phyloP scores from a whole-genome alignment of 495 filamentous ascomycete species.

The Penicillium ochrochloron region DNA sequence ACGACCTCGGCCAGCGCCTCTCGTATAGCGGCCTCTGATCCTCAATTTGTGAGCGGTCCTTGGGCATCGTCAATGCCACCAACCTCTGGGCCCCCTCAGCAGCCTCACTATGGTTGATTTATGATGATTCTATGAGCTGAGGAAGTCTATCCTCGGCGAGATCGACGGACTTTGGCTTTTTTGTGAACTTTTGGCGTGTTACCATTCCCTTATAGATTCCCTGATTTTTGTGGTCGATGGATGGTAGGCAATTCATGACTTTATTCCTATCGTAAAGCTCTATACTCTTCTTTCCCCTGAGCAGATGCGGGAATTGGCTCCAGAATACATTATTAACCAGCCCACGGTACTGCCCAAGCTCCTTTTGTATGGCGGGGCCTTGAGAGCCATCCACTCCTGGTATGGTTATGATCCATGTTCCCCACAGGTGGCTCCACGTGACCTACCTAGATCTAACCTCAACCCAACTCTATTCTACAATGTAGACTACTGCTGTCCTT shows the following conservation, averaged over 20 bases:
- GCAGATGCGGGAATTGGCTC: background rate
- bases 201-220: background rate
- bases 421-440: background rate
- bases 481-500: too few relatives aligned
- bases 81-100: constrained; percentile 10
- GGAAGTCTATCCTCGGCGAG: background rate
- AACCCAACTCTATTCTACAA: background rate
- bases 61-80: constrained; percentile 30
- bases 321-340: too few relatives aligned
- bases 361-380: too few relatives aligned
- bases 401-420: too few relatives aligned
- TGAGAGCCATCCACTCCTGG: too few relatives aligned
- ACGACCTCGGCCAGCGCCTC: background rate
- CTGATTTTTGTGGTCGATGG: background rate
- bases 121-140: background rate
- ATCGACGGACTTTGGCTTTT: background rate
- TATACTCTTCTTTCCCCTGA: background rate
- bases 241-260: background rate
- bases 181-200: background rate
- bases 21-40: constrained; percentile 19
- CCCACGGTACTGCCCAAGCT: too few relatives aligned
- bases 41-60: constrained; percentile 35
- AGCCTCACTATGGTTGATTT: constrained; percentile 1
- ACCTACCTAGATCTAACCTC: constrained; percentile 1
- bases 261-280: background rate